Base-by-base conservation (phyloP, 345 rosid species). In the Eucalyptus pauciflora region DNA sequence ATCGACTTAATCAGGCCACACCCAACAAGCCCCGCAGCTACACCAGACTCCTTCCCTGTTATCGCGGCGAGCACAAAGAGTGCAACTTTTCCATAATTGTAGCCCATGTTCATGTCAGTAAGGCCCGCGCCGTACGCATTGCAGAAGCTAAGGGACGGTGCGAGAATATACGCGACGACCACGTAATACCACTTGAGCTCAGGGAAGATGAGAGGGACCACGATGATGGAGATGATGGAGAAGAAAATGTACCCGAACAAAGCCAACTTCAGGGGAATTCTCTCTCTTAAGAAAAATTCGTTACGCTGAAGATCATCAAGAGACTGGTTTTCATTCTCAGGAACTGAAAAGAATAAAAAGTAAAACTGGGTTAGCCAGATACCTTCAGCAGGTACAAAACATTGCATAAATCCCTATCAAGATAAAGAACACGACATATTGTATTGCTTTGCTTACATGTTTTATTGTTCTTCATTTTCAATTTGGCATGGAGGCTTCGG, bases 31-130 rank as follows among this genome's bases (percentile, higher is more conserved):
- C 99, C 99, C 0, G 99, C 99, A 43, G 95, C 97, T 43, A 98
- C 99, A 1, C 99, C 99, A 1, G 95, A 91, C 8, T 93, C 88
- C 85, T 94, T 92, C 6, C 97, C 96, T 2, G 96, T 92, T 58
- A 97, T 54, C 5, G 99, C 96, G 1, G 99, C 97, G 13, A 98
- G 95, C 86, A 95, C 92, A 81, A 98, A 97, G 76, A 98, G 97
- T 2, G 98, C 98, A 0, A 96, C 99, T 92, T 98, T 96, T 49
- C 99, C 99, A 14, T 98, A 97, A 88, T 96, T 98, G 90, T 94
- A 97, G 71, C 97, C 97, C 99, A 98, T 96, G 94, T 97, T 98
- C 97, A 98, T 97, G 93, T 97, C 99, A 2, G 99, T 98, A 50
- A 97, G 93, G 17, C 99, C 99, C 10, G 99, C 98, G 4, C 99